Percentiles rank a stretch among this genome's conserved stretches.
These are phyloP conservation scores for Skeletonema grethae DNA, from an alignment of 108 stramenopile genomes.

Conservation along the genomic window DNA sequence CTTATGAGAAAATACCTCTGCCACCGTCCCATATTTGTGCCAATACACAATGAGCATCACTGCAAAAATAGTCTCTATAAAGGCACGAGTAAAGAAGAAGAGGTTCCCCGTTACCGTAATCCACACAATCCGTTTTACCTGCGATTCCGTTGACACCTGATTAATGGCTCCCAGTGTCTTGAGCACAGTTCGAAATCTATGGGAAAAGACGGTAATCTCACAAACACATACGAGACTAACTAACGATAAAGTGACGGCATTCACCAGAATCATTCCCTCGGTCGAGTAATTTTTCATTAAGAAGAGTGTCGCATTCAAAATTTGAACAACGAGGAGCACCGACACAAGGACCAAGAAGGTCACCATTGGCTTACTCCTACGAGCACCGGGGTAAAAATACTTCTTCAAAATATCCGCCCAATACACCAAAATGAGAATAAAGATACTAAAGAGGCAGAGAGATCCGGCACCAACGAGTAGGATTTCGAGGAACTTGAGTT, in stretches of 20 bases:
- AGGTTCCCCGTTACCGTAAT: constrained; percentile 95
- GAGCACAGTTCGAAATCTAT: constrained; percentile 92
- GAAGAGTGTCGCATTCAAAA: constrained; percentile 85
- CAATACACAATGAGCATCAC: constrained; percentile 71
- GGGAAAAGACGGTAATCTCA: constrained; percentile 93
- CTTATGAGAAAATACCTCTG: constrained; percentile 72
- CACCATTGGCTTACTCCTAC: constrained; percentile 86
- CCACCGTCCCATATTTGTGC: constrained; percentile 77
- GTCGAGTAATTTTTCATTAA: constrained; percentile 78
- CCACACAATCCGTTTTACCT: constrained; percentile 93
- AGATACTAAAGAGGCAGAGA: constrained; percentile 91
- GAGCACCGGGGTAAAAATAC: constrained; percentile 89
- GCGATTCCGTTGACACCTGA: constrained; percentile 93
- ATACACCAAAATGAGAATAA: constrained; percentile 95
- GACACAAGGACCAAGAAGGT: constrained; percentile 84
- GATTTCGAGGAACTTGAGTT: constrained; percentile 82
- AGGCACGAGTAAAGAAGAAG: constrained; percentile 92
- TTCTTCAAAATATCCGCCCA: constrained; percentile 98
- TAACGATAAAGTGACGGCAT: constrained; percentile 79
- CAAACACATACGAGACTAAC: constrained; percentile 88
- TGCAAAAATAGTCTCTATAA: constrained; percentile 83
- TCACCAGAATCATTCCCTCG: constrained; percentile 94
- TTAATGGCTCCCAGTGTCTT: constrained; percentile 94
- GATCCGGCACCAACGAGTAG: constrained; percentile 83
- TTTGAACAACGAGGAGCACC: constrained; percentile 60